These are phyloP conservation scores for Trypanosoma cruzi DNA, from an alignment of 208 protist species.

Conservation along the genomic window DNA sequence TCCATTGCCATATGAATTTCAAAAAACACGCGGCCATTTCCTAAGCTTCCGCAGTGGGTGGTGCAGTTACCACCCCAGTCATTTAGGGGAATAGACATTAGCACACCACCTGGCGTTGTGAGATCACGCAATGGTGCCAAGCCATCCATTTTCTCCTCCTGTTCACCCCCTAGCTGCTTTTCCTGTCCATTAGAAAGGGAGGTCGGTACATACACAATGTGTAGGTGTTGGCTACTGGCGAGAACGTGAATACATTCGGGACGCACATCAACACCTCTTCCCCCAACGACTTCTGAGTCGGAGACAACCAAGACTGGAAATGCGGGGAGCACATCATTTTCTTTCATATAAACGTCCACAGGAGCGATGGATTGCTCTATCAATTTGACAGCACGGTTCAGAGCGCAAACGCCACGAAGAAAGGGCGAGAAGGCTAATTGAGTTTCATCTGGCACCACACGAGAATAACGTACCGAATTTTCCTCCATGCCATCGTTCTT, in stretches of 20 bases:
- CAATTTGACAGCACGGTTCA: background rate
- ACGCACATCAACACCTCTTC: background rate
- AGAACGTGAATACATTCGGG: slow-evolving; percentile 17
- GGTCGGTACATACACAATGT: slow-evolving; percentile 22
- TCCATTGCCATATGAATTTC: slow-evolving; percentile 5
- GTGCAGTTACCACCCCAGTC: background rate
- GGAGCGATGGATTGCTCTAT: slow-evolving; percentile 3
- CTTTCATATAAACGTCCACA: slow-evolving; percentile 13
- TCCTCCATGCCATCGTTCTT: background rate
- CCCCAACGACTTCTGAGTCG: background rate
- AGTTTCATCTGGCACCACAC: background rate
- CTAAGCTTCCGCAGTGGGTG: slow-evolving; percentile 7
- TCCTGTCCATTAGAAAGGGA: background rate
- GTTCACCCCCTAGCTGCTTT: background rate
- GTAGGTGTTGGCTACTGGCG: slow-evolving; percentile 8
- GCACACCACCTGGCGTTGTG: slow-evolving; percentile 3
- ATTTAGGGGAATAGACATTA: slow-evolving; percentile 21
- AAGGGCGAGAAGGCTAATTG: slow-evolving; percentile 10
- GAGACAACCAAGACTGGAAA: background rate
- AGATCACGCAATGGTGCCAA: background rate
- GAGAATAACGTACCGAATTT: background rate
- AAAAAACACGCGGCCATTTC: slow-evolving; percentile 13
- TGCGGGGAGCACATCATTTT: background rate
- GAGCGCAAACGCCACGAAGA: slow-evolving; percentile 1
- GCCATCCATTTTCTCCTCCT: background rate